Evolutionary conservation across 1,284 basidiomycete species (phyloP).

Genomic region (Ganoderma lucidum): DNA sequence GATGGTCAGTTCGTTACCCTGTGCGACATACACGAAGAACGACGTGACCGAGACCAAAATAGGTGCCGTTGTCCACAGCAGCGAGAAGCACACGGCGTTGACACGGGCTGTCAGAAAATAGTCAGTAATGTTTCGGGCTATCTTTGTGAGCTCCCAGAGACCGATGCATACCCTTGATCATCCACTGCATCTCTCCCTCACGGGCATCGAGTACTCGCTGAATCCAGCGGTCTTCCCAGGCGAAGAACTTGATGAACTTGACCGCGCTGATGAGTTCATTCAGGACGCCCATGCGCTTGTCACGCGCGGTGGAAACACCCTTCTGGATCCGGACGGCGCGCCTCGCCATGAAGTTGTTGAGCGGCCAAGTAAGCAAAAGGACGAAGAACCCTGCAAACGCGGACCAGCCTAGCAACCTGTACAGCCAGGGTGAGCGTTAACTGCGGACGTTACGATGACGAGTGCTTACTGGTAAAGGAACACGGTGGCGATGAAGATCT

Average conservation of each 20-base stretch:
- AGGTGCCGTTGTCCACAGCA: constrained; percentile 72
- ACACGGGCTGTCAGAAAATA: constrained; percentile 56
- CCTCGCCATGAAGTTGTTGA: constrained; percentile 72
- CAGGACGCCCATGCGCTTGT: constrained; percentile 86
- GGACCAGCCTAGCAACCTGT: constrained; percentile 83
- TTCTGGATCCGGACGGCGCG: constrained; percentile 78
- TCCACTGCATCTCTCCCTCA: constrained; percentile 71
- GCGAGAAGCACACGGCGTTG: constrained; percentile 69
- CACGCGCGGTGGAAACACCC: constrained; percentile 75
- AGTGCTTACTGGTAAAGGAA: constrained; percentile 75
- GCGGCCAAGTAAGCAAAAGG: constrained; percentile 76
- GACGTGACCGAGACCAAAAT: constrained; percentile 75
- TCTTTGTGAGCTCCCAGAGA: neutral
- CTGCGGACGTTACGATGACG: neutral
- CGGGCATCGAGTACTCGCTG: constrained; percentile 63
- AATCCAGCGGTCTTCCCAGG: constrained; percentile 84
- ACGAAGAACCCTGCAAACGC: constrained; percentile 88
- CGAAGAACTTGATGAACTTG: constrained; percentile 90
- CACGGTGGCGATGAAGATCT: constrained; percentile 76
- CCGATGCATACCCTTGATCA: constrained; percentile 62
- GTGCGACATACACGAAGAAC: constrained; percentile 68
- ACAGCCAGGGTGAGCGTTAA: constrained; percentile 20
- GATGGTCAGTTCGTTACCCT: constrained; percentile 72
- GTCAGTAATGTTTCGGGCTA: neutral
- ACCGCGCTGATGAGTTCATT: constrained; percentile 87